A percentile compares a stretch with the other conserved stretches of the same genome.
Evolutionary conservation across 768 basidiomycete species (phyloP).

Genomic region (Amanita muscaria): DNA sequence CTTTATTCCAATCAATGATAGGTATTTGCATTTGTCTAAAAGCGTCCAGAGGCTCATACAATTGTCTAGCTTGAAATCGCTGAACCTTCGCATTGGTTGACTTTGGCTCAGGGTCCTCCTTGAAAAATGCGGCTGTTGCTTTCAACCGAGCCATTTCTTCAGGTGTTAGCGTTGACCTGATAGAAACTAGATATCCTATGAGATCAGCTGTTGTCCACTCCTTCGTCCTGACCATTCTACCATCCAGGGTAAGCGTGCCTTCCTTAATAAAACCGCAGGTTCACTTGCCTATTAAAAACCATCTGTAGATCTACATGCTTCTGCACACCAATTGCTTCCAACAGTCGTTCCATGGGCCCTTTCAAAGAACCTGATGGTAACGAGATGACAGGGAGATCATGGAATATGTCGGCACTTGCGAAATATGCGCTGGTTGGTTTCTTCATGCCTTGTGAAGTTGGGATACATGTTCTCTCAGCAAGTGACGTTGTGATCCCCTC

Average conservation of each 20-base stretch:
- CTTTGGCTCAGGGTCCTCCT: conserved; percentile 29
- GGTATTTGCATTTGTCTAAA: conserved; percentile 72
- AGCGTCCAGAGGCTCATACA: conserved; percentile 78
- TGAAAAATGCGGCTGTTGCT: conserved; percentile 74
- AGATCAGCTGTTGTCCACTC: conserved; percentile 86
- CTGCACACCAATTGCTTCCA: conserved; percentile 72
- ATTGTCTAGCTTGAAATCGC: conserved; percentile 56
- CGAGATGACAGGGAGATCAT: conserved; percentile 75
- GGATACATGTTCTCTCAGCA: conserved; percentile 49
- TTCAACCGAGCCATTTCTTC: conserved; percentile 41
- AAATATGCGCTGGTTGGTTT: conserved; percentile 74
- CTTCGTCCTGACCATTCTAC: conserved; percentile 81
- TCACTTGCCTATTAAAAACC: conserved; percentile 72
- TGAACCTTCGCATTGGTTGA: conserved; percentile 23
- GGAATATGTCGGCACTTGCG: conserved; percentile 76
- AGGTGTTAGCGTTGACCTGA: conserved; percentile 44
- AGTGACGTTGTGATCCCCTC: conserved; percentile 40
- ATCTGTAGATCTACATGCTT: conserved; percentile 90
- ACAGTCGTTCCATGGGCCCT: conserved; percentile 60
- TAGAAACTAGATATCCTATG: conserved; percentile 79
- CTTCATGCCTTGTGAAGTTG: conserved; percentile 68
- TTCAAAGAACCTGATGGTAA: conserved; percentile 65
- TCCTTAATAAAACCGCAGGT: not conserved
- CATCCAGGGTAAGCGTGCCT: conserved; percentile 2
- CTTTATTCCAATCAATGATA: conserved; percentile 78